Evolutionary conservation across 305 asterid genomes (phyloP), one percentile per base, ranked within the genome.

Genomic region (Solanum hybrid): DNA sequence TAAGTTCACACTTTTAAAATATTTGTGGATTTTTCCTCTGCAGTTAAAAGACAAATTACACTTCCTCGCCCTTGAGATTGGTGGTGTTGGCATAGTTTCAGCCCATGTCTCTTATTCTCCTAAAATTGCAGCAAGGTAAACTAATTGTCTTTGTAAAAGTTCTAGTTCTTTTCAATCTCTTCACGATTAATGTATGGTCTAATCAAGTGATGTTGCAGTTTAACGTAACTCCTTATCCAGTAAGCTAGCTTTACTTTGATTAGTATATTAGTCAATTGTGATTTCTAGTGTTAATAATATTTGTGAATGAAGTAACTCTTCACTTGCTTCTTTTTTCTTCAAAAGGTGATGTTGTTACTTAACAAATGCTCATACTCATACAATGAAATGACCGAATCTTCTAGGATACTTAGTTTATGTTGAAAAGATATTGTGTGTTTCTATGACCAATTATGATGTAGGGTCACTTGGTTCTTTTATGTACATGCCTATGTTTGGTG

Each of bases 21-120:
- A 10, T 75, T 78, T 73, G 82, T 29, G 87, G 68, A 84, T 87
- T 57, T 90, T 90, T 93, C 70, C 24, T 26, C 70, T 26, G 89
- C 93, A 97, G 99, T 94, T 97, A 94, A 97, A 97, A 91, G 93
- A 92, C 89, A 95, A 92, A 92, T 88, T 97, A 95, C 97, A 95
- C 91, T 81, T 94, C 68, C 95, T 95, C 87, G 95, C 99, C 79
- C 88, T 96, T 83, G 98, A 95, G 90, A 91, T 97, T 38, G 99
- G 99, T 86, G 95, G 98, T 13, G 33, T 96, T 89, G 98, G 99
- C 86, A 36, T 96, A 70, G 26, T 96, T 80, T 97, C 98, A 17
- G 95, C 99, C 36, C 94, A 94, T 90, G n/a, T 95, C 36, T 91
- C 98, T 26, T 97, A 96, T 91, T 89, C 98, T 90, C 97, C 98